Conservation (phyloP, 768 basidiomycete genomes). For the Xerocomellus intermedius region DNA sequence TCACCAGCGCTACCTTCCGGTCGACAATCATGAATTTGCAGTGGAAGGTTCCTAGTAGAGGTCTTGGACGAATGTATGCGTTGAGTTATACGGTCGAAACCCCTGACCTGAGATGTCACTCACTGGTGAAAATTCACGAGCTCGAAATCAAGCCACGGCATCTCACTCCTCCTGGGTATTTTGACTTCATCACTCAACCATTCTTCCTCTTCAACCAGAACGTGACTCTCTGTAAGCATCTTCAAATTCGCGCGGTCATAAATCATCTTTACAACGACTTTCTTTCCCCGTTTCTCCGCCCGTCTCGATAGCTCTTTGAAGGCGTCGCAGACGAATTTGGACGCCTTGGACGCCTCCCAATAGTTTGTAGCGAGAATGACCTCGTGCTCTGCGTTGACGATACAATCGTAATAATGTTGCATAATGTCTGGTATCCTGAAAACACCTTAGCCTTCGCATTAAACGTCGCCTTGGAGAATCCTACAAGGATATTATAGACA, state of each 20-base stretch:
- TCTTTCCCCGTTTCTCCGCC: constrained; percentile 42
- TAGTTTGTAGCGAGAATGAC: constrained; percentile 70
- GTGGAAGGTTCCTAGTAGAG: constrained; percentile 66
- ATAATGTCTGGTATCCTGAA: constrained; percentile 68
- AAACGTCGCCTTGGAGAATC: constrained; percentile 10
- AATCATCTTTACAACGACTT: constrained; percentile 62
- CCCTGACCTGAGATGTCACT: background rate
- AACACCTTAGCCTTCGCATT: constrained; percentile 9
- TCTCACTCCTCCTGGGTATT: constrained; percentile 52
- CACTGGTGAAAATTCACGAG: constrained; percentile 54
- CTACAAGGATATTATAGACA: constrained; percentile 57
- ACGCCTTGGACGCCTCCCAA: constrained; percentile 52
- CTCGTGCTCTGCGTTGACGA: constrained; percentile 60
- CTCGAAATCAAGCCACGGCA: constrained; percentile 59
- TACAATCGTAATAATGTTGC: constrained; percentile 62
- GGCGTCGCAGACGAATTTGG: constrained; percentile 49
- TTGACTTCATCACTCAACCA: constrained; percentile 47
- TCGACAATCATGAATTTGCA: constrained; percentile 71
- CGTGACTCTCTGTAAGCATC: constrained; percentile 47
- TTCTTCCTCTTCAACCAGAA: constrained; percentile 43
- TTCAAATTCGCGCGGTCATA: constrained; percentile 66
- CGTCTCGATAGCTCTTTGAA: constrained; percentile 51
- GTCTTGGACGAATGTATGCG: constrained; percentile 26
- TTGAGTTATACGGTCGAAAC: background rate
- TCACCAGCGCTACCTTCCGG: constrained; percentile 60